Evolutionary conservation across 225 moss, liverwort and hornwort genomes (phyloP).

Genomic region (Anthoceros angustus): DNA sequence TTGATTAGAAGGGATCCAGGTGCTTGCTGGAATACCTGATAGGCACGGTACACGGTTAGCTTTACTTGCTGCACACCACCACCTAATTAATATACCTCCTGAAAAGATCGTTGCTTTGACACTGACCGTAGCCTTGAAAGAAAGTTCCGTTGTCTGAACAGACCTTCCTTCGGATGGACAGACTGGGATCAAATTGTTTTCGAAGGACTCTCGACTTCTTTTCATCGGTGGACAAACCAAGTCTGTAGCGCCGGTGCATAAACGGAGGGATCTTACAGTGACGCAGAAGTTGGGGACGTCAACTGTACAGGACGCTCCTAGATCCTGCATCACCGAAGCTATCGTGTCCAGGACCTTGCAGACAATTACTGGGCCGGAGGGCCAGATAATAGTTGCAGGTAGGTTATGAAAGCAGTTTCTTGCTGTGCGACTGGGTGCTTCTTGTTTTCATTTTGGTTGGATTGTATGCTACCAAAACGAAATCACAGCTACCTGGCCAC

Average conservation of each 20-base stretch:
- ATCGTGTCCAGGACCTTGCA: constrained; percentile 66
- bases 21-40: constrained; percentile 81
- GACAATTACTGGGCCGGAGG: constrained; percentile 42
- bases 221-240: neutral
- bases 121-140: neutral
- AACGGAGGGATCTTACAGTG: constrained; percentile 21
- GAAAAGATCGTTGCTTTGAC: neutral
- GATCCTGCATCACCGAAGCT: constrained; percentile 37
- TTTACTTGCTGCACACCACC: neutral
- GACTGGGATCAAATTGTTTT: neutral
- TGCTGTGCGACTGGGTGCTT: neutral
- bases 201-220: neutral
- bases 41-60: neutral
- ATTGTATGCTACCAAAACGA: neutral
- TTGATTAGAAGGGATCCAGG: constrained; percentile 76
- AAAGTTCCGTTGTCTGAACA: neutral
- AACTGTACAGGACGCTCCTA: constrained; percentile 41
- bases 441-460: neutral
- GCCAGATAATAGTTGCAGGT: constrained; percentile 71
- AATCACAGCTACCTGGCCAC: too few species aligned
- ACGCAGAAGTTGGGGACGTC: constrained; percentile 53
- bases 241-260: neutral
- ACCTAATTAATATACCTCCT: neutral
- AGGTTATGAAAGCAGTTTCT: neutral
- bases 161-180: neutral